Evolutionary conservation across 2,329 filamentous ascomycete genomes (phyloP), one percentile per base, ranked within the genome.

Genomic region (Pestalotiopsis sp.): DNA sequence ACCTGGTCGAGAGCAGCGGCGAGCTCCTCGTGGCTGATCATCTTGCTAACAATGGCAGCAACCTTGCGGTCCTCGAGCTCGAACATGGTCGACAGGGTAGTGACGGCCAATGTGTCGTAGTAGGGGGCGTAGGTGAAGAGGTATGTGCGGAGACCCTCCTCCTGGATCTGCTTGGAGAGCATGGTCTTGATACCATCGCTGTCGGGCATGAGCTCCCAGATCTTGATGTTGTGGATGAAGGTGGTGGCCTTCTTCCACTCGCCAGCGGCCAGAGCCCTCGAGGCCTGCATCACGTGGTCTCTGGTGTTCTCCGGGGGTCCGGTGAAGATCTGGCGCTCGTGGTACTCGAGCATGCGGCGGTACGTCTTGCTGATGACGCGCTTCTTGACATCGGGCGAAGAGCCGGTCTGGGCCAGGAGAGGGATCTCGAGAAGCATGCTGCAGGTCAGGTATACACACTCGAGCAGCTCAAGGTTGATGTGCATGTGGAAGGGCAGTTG

Each of bases 401-500:
- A 98, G 73, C 96, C 96, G 45, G 95, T 97, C 83, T 98, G 96
- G 63, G 96, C 97, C 75, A 99, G 91, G 61, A 98, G 91, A 70
- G 96, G 96, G 72, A 99, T 98, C 85, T 99, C 96, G 68, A 99
- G 90, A 73, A 99, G 92, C 96, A 99, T 99, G 84, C 94, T 98
- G 86, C 95, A 98, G 65, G 96, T 98, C 69, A 99, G 89, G 85
- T 99, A 99, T 71, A 98, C 95, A 78, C 96, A 98, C 85, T 99
- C 96, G 52, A 99, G 89, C 67, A 99, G 90, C 82, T 99, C 96
- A 66, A 99, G 89, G 87, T 99, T 99, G 87, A 99, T 99, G 88
- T 99, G 96, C 94, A 99, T 98, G 86, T 99, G 96, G 91, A 99
- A 99, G 49, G 96, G 96, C 74, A 99, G 89, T 84, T 99, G 96